Base-by-base conservation (phyloP, 768 basidiomycete genomes). In the Sarcomyxa edulis region DNA sequence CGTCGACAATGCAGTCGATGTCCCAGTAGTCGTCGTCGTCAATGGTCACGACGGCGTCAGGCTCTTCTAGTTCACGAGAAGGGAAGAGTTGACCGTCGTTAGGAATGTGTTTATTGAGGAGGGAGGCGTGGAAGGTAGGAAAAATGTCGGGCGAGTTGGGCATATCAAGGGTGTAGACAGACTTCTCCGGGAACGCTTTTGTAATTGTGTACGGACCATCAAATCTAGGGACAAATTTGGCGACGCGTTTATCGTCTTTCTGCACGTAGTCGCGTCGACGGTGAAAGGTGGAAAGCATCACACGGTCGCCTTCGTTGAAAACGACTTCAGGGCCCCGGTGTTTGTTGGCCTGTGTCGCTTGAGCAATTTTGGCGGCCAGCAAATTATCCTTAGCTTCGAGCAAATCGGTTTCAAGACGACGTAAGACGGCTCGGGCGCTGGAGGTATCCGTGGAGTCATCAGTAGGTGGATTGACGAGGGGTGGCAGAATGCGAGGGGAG, bases 61-160 rank as follows among this genome's bases (percentile, higher is more conserved):
- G 58, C 1, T 36, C 28, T 1, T 35, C 5, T 1, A 48, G 28
- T 6, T 48, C 38, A 1, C 59, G 49, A 0, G 35, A 40, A 0
- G 68, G 66, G 44, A 66, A 69, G 0, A 52, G 40, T 0, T 14
- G 4, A n/a, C 42, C 20, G 39, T 70, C 54, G 32, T 69, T 71
- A 0, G 57, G 30, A 3, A 34, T 8, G 33, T 40, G 53, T 2
- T 39, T 48, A 0, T 40, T 25, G 0, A 68, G 40, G 19, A 60
- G 48, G 5, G 56, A 59, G 0, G 52, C 44, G 23, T 69, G 65
- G 47, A 67, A 71, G 0, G 46, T 59, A 0, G 54, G 52, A 35
- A 54, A 53, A 5, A 57, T 48, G 39, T 25, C 45, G 1, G 37
- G n/a, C n/a, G n/a, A 56, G 3, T 27, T 16, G 0, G 50, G 50